phyloP scores from a whole-genome alignment of 1,139 yeast genomes.

The Barnettozyma hawaiiensis region DNA sequence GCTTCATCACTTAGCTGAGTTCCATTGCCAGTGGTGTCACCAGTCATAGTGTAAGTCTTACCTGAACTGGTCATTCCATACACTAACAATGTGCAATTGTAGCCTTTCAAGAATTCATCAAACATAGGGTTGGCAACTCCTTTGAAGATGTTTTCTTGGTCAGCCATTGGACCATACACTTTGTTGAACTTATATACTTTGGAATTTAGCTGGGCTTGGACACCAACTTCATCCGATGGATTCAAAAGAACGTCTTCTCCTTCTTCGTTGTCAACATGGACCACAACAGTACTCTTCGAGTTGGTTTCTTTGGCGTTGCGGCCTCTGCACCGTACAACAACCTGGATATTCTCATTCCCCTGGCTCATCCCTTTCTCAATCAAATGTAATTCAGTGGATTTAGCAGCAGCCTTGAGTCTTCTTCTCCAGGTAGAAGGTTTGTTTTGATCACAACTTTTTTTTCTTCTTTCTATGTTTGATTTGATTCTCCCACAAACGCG shows the following conservation, averaged over 20 bases:
- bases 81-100: slow-evolving; percentile 68
- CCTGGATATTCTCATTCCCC: slow-evolving; percentile 53
- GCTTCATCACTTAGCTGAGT: slow-evolving; percentile 57
- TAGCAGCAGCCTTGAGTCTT: neutral
- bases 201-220: slow-evolving; percentile 30
- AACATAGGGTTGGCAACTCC: slow-evolving; percentile 63
- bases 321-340: slow-evolving; percentile 85
- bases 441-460: slow-evolving; percentile 2
- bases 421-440: neutral
- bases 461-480: slow-evolving; percentile 3
- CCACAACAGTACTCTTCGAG: slow-evolving; percentile 69
- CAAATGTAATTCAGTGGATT: neutral
- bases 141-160: slow-evolving; percentile 52
- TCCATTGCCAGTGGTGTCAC: slow-evolving; percentile 42
- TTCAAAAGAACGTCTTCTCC: slow-evolving; percentile 29
- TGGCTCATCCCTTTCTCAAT: slow-evolving; percentile 13
- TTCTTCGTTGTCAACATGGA: slow-evolving; percentile 47
- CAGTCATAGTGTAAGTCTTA: slow-evolving; percentile 78
- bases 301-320: slow-evolving; percentile 66
- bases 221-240: slow-evolving; percentile 24
- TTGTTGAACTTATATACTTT: slow-evolving; percentile 63
- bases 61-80: slow-evolving; percentile 83
- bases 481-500: slow-evolving; percentile 1
- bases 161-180: slow-evolving; percentile 68
- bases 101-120: slow-evolving; percentile 61